Evolutionary conservation across 1,284 basidiomycete genomes (phyloP).

Genomic region (Clitocybe nebularis): DNA sequence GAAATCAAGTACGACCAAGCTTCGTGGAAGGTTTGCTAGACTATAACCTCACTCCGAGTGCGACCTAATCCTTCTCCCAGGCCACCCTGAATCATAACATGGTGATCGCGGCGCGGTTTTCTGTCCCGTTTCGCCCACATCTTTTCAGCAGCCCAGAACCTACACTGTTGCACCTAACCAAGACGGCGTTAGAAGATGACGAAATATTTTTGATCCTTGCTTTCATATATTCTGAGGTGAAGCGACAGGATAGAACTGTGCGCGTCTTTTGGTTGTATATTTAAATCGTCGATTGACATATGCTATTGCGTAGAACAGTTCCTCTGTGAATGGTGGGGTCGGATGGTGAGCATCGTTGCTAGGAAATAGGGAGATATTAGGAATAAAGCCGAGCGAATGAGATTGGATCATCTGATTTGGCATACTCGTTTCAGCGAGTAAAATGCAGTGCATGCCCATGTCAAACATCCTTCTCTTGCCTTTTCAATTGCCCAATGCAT

Average conservation of each 20-base stretch:
- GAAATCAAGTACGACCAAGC: constrained; percentile 34
- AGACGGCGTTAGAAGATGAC: constrained; percentile 35
- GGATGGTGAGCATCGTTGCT: constrained; percentile 13
- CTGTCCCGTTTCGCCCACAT: constrained; percentile 39
- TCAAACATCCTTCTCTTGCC: too few relatives aligned
- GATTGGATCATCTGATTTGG: too few relatives aligned
- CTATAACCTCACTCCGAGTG: neutral
- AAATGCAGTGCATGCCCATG: too few relatives aligned
- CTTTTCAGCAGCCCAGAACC: constrained; percentile 40
- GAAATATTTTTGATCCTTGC: constrained; percentile 43
- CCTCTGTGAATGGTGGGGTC: constrained; percentile 15
- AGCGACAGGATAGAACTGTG: constrained; percentile 41
- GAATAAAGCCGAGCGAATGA: too few relatives aligned
- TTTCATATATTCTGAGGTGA: constrained; percentile 41
- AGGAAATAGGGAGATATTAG: too few relatives aligned
- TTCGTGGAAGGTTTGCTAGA: constrained; percentile 37
- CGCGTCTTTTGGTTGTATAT: constrained; percentile 10
- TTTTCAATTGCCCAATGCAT: too few relatives aligned
- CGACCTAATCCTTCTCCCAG: constrained; percentile 8
- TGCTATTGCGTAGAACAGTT: constrained; percentile 16
- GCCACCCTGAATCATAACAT: constrained; percentile 21
- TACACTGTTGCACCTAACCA: constrained; percentile 30
- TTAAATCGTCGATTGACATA: neutral
- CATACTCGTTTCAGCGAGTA: too few relatives aligned
- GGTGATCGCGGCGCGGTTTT: constrained; percentile 33